Evolutionary conservation across 106 monocot genomes (phyloP), one percentile per base, ranked within the genome.

Genomic region (Dendrobium nobile): DNA sequence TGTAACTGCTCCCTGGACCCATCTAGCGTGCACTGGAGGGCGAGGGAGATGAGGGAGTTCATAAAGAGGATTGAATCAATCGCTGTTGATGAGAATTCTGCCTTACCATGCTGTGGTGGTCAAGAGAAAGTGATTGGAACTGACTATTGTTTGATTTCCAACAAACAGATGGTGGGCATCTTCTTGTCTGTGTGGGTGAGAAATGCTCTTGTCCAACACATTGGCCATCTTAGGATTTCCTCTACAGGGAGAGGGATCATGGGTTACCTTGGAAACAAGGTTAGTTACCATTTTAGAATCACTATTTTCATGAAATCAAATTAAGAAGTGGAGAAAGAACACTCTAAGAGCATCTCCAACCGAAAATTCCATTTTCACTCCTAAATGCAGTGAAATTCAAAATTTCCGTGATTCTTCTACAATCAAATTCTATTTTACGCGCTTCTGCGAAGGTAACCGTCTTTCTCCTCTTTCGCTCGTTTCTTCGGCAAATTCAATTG

Each of bases 151-250:
- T 83, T 99, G 19, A 82, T 99, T 33, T 85, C 91, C 2, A 95
- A 93, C 83, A 99, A 99, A 81, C 95, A 99, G 67, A 99, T 99
- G 99, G 99, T 99, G 4, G 95, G 99, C 15, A 82, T 99, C 54
- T 99, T 99, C 81, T 77, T 99, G 27, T 90, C 99, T 0, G 90
- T 95, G 68, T 99, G 99, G 99, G 93, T 99, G 22, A 87, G 87
- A 31, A 88, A 79, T 7, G 99, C 93, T 73, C 86, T 99, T 17
- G 95, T 95, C 18, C 89, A 82, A 59, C 83, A 93, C 47, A 80
- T 99, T 41, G 88, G 91, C 18, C 97, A 98, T 79, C 88, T 98
- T 28, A 82, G 97, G 75, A 85, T 89, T 37, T 88, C 88, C 15
- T 87, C 92, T 4, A 78, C 91, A 3, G 95, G 95, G 42, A 89